These are phyloP conservation scores for Quercus robur DNA, from an alignment of 306 rosid genomes.

Conservation along the genomic window DNA sequence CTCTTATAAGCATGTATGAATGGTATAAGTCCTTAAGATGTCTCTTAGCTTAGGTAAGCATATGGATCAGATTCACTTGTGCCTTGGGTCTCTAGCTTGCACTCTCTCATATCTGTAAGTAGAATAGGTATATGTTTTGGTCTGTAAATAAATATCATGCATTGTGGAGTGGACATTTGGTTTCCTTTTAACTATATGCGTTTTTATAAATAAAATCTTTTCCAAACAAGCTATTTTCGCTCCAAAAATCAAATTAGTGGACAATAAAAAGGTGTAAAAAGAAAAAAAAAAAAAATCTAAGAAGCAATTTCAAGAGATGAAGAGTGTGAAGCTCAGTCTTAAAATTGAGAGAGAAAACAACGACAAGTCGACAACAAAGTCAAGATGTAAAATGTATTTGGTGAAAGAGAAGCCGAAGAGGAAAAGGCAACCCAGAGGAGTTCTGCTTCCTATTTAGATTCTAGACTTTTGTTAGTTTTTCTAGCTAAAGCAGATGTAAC, in stretches of 20 bases:
- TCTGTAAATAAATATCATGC: conserved; percentile 1
- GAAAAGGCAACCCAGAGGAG: too few species aligned
- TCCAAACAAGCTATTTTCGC: background rate
- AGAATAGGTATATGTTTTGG: background rate
- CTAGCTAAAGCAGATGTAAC: too few species aligned
- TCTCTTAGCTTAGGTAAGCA: background rate
- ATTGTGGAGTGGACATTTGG: background rate
- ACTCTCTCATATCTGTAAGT: background rate
- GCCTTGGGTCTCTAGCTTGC: background rate
- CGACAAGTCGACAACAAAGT: too few species aligned
- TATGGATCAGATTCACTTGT: background rate
- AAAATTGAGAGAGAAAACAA: too few species aligned
- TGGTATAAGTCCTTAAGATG: background rate
- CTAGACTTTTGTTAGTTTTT: too few species aligned
- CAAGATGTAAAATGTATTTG: too few species aligned
- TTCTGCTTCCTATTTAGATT: too few species aligned
- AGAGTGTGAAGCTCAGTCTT: too few species aligned
- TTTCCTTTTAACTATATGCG: background rate
- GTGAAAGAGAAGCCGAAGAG: too few species aligned
- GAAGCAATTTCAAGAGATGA: too few species aligned
- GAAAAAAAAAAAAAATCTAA: too few species aligned
- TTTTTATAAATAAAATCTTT: background rate
- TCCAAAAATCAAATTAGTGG: background rate
- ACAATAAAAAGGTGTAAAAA: background rate
- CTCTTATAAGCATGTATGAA: too few species aligned